Evolutionary conservation across 768 basidiomycete species (phyloP).

Genomic region (Lentinula aciculospora): DNA sequence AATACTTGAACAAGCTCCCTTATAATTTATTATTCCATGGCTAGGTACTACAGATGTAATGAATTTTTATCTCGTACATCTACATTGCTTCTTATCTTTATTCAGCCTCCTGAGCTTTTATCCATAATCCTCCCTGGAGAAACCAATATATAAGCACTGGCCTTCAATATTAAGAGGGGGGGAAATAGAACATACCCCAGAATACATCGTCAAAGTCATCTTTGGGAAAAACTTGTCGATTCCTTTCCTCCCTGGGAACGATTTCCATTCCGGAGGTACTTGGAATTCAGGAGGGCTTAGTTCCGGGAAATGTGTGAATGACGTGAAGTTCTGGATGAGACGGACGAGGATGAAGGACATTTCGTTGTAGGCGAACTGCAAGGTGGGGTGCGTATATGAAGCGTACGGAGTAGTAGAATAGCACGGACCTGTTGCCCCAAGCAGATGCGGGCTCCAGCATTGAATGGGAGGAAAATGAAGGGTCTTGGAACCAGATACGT

Average conservation of each 20-base stretch:
- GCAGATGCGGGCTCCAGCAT: conserved; percentile 9
- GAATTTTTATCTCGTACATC: neutral
- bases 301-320: conserved; percentile 38
- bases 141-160: conserved; percentile 1
- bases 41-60: neutral
- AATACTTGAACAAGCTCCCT: neutral
- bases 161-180: neutral
- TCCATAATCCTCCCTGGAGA: conserved; percentile 49
- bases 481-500: conserved; percentile 59
- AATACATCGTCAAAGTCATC: conserved; percentile 51
- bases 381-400: conserved; percentile 6
- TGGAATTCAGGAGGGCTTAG: conserved; percentile 39
- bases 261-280: conserved; percentile 43
- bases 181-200: conserved; percentile 26
- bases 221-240: conserved; percentile 48
- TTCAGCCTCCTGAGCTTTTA: conserved; percentile 37
- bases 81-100: conserved; percentile 12
- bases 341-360: conserved; percentile 60
- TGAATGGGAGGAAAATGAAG: conserved; percentile 60
- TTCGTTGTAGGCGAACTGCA: conserved; percentile 24
- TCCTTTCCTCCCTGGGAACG: conserved; percentile 38
- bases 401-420: no score
- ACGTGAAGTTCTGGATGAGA: conserved; percentile 53
- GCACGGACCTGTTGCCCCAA: conserved; percentile 42
- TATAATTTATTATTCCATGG: neutral